A percentile compares a stretch with the other conserved stretches of the same genome.
Evolutionary conservation across 2,329 filamentous ascomycete species (phyloP).

Genomic region (Colletotrichum viniferum): DNA sequence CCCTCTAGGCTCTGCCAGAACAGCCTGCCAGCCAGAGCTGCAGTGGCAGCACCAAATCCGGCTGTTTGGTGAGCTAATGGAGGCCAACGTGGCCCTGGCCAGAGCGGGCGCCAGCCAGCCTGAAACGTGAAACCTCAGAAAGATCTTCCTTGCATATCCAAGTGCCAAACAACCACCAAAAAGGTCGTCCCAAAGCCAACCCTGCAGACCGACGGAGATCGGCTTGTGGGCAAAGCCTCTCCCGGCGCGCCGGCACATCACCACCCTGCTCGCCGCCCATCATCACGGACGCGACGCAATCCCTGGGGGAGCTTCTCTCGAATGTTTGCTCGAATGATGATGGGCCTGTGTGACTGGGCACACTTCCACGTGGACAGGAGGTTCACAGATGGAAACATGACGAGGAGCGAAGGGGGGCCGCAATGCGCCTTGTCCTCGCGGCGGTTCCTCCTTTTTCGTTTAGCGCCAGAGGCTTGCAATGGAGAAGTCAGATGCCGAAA

Average conservation of each 20-base stretch:
- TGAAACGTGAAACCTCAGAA: slow-evolving; percentile 20
- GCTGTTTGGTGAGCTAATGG: slow-evolving; percentile 12
- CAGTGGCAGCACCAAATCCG: slow-evolving; percentile 2
- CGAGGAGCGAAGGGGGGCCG: not conserved
- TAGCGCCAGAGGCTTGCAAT: not conserved
- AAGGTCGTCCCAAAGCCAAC: not conserved
- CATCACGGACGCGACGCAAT: not conserved
- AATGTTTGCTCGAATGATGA: not conserved
- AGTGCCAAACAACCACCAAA: not conserved
- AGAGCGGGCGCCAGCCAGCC: slow-evolving; percentile 13
- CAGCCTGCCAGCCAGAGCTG: not conserved
- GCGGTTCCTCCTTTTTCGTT: not conserved
- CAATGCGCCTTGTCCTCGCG: not conserved
- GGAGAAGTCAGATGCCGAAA: not conserved
- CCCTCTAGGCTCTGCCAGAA: not conserved
- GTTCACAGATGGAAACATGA: not conserved
- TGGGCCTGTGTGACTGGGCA: not conserved
- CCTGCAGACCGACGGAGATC: slow-evolving; percentile 15
- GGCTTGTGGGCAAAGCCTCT: slow-evolving; percentile 5
- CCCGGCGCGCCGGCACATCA: slow-evolving; percentile 3
- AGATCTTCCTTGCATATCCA: slow-evolving; percentile 17
- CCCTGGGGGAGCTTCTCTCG: not conserved
- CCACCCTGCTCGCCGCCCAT: not conserved
- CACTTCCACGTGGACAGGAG: not conserved
- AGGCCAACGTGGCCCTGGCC: slow-evolving; percentile 15